Conservation (phyloP, 1,139 yeast genomes). For the Nakaseomyces delphensis region DNA sequence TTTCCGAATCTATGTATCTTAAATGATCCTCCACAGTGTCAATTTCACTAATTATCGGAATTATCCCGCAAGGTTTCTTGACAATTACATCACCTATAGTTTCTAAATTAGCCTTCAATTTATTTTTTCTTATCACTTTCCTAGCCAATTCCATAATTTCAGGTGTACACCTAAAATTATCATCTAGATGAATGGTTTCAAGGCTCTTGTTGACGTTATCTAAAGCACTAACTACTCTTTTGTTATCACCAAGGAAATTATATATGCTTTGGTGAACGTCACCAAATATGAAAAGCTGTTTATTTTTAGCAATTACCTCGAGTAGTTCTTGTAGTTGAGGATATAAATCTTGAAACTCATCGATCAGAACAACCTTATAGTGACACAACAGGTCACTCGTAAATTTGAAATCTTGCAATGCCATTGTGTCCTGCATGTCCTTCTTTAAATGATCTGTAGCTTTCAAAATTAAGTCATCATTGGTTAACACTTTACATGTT, state of each 20-base stretch:
- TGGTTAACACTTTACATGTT: constrained; percentile 35
- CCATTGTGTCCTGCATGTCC: constrained; percentile 5
- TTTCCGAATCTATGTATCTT: constrained; percentile 19
- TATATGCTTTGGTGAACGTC: constrained; percentile 69
- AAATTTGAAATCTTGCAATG: constrained; percentile 10
- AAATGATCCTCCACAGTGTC: constrained; percentile 18
- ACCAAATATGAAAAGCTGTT: constrained; percentile 61
- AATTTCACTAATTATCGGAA: constrained; percentile 15
- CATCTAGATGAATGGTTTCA: constrained; percentile 34
- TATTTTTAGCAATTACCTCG: constrained; percentile 32
- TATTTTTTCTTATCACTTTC: constrained; percentile 9
- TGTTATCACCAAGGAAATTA: constrained; percentile 50
- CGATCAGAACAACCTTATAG: constrained; percentile 45
- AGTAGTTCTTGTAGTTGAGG: constrained; percentile 43
- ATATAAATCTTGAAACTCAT: constrained; percentile 70
- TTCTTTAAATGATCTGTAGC: constrained; percentile 25
- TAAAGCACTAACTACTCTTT: constrained; percentile 26
- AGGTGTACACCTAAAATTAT: constrained; percentile 53
- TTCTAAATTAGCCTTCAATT: constrained; percentile 9
- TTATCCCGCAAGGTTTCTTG: constrained; percentile 30
- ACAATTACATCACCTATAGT: constrained; percentile 14
- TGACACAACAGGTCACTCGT: constrained; percentile 15
- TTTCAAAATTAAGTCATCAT: constrained; percentile 35
- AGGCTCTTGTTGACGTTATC: constrained; percentile 23
- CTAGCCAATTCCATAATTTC: constrained; percentile 41